A percentile compares a stretch with the other conserved stretches of the same genome.
Conservation (phyloP, 768 basidiomycete species). For the Serpula lacrymans region DNA sequence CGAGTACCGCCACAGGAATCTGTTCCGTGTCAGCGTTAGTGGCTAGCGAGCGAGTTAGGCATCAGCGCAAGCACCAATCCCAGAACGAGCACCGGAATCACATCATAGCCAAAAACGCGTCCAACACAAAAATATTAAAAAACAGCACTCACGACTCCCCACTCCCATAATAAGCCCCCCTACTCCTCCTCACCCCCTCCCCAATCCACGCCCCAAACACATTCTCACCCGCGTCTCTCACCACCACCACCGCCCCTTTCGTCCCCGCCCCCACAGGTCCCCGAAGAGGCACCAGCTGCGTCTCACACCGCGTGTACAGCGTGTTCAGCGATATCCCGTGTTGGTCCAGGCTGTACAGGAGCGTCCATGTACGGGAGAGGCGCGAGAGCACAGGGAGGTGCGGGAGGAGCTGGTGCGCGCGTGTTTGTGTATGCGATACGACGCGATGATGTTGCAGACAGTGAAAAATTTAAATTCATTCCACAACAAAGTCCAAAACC, state of each 20-base stretch:
- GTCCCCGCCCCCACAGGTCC: constrained; percentile 19
- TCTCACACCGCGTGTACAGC: constrained; percentile 67
- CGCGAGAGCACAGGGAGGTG: constrained; percentile 72
- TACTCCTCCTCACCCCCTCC: constrained; percentile 61
- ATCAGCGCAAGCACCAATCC: background rate
- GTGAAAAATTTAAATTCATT: background rate
- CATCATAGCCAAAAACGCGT: background rate
- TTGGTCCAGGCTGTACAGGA: constrained; percentile 90
- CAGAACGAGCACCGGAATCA: background rate
- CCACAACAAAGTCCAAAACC: constrained; percentile 1
- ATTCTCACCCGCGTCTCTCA: constrained; percentile 59
- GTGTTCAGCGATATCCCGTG: constrained; percentile 93
- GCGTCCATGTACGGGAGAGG: constrained; percentile 67
- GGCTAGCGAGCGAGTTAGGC: background rate
- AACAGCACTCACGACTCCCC: constrained; percentile 71
- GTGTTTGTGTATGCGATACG: background rate
- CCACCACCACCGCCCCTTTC: constrained; percentile 55
- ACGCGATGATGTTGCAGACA: no score
- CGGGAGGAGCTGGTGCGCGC: constrained; percentile 53
- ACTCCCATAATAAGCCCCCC: constrained; percentile 77
- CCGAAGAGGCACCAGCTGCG: constrained; percentile 23
- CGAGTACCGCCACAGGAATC: constrained; percentile 80
- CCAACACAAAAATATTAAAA: constrained; percentile 14
- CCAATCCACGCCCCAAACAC: constrained; percentile 84
- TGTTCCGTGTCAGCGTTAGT: constrained; percentile 21